Base-by-base conservation (phyloP, 2,329 filamentous ascomycete species). In the Fusarium sp. region DNA sequence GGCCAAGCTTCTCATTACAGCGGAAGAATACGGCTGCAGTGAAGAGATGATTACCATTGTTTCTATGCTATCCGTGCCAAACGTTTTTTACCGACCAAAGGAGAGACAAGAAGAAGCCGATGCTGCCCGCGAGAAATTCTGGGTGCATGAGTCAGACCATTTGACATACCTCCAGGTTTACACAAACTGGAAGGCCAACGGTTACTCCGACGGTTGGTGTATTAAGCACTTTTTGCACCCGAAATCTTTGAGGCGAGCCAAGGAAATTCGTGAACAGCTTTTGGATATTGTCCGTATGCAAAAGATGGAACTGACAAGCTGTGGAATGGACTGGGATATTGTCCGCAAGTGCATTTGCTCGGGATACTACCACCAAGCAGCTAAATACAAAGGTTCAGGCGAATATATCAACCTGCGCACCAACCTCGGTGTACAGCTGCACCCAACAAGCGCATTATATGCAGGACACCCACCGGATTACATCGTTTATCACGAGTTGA, bases 1-100 rank as follows among this genome's bases (percentile, higher is more conserved):
- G 15, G 95, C 96, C 13, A 99, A 99, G 83, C 90, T 99, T 18
- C 89, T 99, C 62, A 98, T 99, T 80, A 98, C 93, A 51, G 92
- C 95, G 1, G 93, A 93, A 61, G 92, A 95, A 72, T 98, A 98
- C 81, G 93, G 90, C 51, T 99, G 96, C 83, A 96, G 93, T 82
- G 96, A 98, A 83, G 96, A 99, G 83, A 98, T 99, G 93, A 89
- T 98, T 28, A 98, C 95, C 0, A 98, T 99, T 55, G 96, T 99
- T 28, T 96, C 95, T 30, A 98, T 99, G 96, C 89, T 99, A 14
- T 97, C 94, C 2, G 96, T 99, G 0, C 96, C 96, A 15, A 97
- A 92, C 72, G 96, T 98, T 34, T 99, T 98, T 84, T 98, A 98
- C 84, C 91, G 97, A 12, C 96, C 96, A 7, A 98, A 97, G 81